Conservation (phyloP, 108 stramenopile species). For the Cyclotella sp. region DNA sequence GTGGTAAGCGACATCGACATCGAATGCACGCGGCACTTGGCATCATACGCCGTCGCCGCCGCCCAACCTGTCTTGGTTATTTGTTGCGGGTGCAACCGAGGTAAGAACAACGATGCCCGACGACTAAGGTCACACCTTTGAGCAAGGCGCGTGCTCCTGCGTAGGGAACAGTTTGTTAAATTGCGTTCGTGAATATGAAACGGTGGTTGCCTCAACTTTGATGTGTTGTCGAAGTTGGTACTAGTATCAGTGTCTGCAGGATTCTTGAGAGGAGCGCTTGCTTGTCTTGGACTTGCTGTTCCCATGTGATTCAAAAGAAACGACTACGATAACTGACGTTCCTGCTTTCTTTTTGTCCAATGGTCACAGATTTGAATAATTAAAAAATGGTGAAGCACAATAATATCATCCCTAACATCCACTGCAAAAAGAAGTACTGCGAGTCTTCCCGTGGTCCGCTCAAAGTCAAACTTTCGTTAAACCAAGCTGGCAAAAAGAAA, state of each 20-base stretch:
- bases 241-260: no score
- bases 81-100: not conserved
- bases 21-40: not conserved
- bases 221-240: no score
- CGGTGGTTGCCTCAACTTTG: no score
- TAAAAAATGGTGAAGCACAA: conserved; percentile 98
- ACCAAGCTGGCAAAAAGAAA: conserved; percentile 98
- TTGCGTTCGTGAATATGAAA: no score
- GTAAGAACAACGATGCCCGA: not conserved
- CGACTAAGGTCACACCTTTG: no score
- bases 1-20: no score
- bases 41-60: conserved; percentile 1
- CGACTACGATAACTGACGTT: not conserved
- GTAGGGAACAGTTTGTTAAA: no score
- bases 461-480: conserved; percentile 90
- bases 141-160: no score
- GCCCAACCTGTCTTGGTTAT: not conserved
- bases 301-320: no score
- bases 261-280: no score
- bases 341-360: not conserved
- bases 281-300: no score
- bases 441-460: conserved; percentile 90
- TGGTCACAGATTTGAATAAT: conserved; percentile 7
- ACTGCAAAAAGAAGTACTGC: conserved; percentile 98
- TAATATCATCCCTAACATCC: conserved; percentile 98